Evolutionary conservation across 805 yeast species (phyloP), one percentile per base, ranked within the genome.

Genomic region (Candida vartiovaarae): DNA sequence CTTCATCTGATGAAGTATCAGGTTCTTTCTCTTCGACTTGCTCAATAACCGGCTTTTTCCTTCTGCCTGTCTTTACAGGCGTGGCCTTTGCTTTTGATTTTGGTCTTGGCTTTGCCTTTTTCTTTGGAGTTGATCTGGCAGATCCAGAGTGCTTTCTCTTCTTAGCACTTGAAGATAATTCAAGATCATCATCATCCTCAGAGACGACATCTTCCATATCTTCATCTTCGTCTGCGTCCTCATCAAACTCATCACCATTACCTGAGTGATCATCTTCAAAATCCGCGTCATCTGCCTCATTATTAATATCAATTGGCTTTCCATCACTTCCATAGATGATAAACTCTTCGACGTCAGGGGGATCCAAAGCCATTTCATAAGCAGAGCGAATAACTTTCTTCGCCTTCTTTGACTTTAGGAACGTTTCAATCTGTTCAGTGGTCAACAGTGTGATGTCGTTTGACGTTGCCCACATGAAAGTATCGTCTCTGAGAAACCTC

Each of bases 401-500:
- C 51, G 66, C 65, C 54, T 71, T 64, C 49, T 65, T 65, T 27
- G 55, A 40, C 24, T 52, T 53, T 43, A 75, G 57, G 49, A 64
- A 70, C 15, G 54, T 56, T 33, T 66, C 62, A 38, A 81, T 78
- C 5, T 58, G 64, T 3, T 68, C 75, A 2, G 48, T 49, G 2
- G 65, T 50, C 42, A 84, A 65, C 2, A 61, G 54, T 49, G 74
- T 71, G 32, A 84, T 55, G 48, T 82, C 89, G 30, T 64, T 57
- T 4, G 61, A 53, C 27, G 72, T 66, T 34, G 78, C 77, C 90
- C 90, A 83, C 53, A 78, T 77, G 55, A 79, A 82, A 11, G 82
- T 80, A 56, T 80, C 84, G 58, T 84, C 91, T 53, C 76, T 76
- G 58, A 82, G 78, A 59, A 84, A 83, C 45, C 84, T 70, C 11